Evolutionary conservation across 352 stramenopile species (phyloP).

Genomic region (Halophytophthora batemanensis): DNA sequence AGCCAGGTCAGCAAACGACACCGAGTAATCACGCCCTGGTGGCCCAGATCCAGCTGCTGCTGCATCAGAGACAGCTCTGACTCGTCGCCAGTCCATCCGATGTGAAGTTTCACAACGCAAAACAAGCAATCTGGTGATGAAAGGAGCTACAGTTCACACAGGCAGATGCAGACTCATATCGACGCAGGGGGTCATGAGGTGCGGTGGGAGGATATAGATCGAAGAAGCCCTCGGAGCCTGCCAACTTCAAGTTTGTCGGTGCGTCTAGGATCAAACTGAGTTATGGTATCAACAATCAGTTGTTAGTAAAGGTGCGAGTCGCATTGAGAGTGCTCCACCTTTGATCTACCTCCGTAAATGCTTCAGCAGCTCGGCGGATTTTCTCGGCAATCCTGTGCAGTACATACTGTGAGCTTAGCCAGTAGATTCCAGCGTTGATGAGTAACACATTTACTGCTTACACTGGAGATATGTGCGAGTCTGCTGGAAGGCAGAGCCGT

Average conservation of each 20-base stretch:
- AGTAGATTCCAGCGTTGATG: no score
- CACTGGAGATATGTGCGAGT: conserved; percentile 17
- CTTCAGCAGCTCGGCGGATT: conserved; percentile 49
- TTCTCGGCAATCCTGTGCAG: conserved; percentile 41
- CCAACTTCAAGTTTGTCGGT: conserved; percentile 38
- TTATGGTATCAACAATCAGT: conserved; percentile 1
- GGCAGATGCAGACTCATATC: neutral
- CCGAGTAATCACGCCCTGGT: conserved; percentile 36
- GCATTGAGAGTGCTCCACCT: neutral
- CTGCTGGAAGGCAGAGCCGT: conserved; percentile 19
- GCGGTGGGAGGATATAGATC: conserved; percentile 50
- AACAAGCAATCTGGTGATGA: conserved; percentile 5
- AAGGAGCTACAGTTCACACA: conserved; percentile 19
- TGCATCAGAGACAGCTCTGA: conserved; percentile 42
- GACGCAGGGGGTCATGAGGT: neutral
- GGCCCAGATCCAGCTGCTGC: conserved; percentile 48
- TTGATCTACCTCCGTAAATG: conserved; percentile 35
- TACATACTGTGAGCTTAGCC: no score
- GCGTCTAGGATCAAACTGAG: conserved; percentile 40
- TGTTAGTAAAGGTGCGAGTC: neutral
- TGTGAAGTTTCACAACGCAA: conserved; percentile 15
- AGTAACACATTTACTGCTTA: conserved; percentile 1
- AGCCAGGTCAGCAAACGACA: conserved; percentile 41
- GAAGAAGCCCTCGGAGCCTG: conserved; percentile 46
- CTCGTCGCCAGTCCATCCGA: conserved; percentile 47